Conservation (phyloP, 805 yeast genomes). For the Alloascoidea africana region DNA sequence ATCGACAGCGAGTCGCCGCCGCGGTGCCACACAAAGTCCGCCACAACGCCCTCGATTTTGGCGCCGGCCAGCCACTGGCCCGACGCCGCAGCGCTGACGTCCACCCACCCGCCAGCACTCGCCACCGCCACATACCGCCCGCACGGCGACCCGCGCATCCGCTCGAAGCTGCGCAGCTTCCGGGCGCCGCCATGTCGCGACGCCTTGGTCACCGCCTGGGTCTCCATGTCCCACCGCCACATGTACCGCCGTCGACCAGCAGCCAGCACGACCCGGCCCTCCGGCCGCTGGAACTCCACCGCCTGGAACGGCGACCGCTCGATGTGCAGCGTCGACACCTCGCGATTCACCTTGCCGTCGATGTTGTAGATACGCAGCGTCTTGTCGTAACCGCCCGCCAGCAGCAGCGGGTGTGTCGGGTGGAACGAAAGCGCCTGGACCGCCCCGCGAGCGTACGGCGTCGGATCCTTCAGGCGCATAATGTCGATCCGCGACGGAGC, state of each 20-base stretch:
- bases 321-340: conserved; percentile 72
- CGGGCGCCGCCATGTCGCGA: conserved; percentile 81
- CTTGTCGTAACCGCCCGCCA: conserved; percentile 89
- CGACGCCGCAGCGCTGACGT: conserved; percentile 55
- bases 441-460: conserved; percentile 32
- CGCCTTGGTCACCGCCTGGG: conserved; percentile 68
- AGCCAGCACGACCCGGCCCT: conserved; percentile 44
- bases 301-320: conserved; percentile 69
- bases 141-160: conserved; percentile 59
- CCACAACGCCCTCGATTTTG: conserved; percentile 75
- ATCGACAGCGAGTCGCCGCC: conserved; percentile 34
- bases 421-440: conserved; percentile 84
- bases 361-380: conserved; percentile 78
- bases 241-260: conserved; percentile 88
- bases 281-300: conserved; percentile 49
- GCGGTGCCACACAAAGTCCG: conserved; percentile 59
- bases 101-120: conserved; percentile 88
- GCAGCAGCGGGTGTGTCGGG: conserved; percentile 61
- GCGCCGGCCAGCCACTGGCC: conserved; percentile 85
- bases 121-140: conserved; percentile 61
- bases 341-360: conserved; percentile 70
- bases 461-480: conserved; percentile 64
- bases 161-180: conserved; percentile 76
- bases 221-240: conserved; percentile 80
- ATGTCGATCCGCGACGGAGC: conserved; percentile 63